These are phyloP conservation scores for Neospermospora avenae DNA, from an alignment of 2,329 filamentous ascomycete genomes.

Conservation along the genomic window DNA sequence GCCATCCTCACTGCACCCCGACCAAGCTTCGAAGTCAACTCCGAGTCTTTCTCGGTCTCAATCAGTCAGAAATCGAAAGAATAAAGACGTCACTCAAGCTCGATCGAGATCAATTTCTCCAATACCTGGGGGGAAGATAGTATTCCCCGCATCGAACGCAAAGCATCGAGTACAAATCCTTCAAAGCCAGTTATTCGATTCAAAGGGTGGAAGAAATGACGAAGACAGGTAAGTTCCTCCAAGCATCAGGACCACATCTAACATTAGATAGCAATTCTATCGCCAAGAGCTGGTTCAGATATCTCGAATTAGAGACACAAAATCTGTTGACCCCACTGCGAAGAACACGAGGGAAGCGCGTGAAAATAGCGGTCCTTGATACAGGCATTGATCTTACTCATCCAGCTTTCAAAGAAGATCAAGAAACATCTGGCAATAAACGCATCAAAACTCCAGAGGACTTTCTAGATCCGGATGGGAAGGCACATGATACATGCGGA, in stretches of 20 bases:
- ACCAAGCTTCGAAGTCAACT: neutral
- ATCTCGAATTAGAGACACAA: slow-evolving; percentile 5
- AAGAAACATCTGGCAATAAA: neutral
- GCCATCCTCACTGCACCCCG: neutral
- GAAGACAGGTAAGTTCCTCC: neutral
- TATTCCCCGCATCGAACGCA: neutral
- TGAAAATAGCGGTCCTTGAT: slow-evolving; percentile 20
- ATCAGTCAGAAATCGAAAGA: neutral
- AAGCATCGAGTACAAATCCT: neutral
- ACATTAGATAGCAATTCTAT: neutral
- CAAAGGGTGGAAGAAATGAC: slow-evolving; percentile 5
- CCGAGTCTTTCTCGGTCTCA: neutral
- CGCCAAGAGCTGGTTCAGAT: slow-evolving; percentile 10
- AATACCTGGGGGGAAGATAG: neutral
- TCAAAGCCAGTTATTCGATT: slow-evolving; percentile 9
- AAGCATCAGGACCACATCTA: neutral
- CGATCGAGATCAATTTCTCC: neutral
- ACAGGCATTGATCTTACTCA: slow-evolving; percentile 14
- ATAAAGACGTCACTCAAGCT: neutral
- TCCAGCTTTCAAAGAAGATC: slow-evolving; percentile 9
- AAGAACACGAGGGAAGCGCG: neutral
- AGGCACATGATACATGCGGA: slow-evolving; percentile 28
- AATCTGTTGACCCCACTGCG: neutral
- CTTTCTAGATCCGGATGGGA: slow-evolving; percentile 9
- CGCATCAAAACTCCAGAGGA: slow-evolving; percentile 12